Percentiles rank a stretch among this genome's conserved stretches.
phyloP scores from a whole-genome alignment of 2,329 filamentous ascomycete species.

The Lecanoromycetidae sp. region DNA sequence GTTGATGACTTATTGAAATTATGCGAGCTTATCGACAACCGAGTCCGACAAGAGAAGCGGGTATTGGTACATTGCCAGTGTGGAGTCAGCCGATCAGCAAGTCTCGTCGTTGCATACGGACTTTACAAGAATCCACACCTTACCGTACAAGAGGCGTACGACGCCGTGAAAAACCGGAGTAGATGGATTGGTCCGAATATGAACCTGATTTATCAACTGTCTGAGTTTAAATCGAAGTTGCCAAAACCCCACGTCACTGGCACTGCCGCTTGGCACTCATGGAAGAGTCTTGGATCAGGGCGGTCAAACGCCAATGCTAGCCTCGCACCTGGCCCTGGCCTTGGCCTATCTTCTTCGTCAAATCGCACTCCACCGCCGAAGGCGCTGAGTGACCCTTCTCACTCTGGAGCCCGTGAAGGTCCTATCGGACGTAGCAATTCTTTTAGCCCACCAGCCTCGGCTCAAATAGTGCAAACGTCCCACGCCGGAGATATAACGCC shows the following conservation, averaged over 20 bases:
- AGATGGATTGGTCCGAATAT: constrained; percentile 58
- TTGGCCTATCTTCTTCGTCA: constrained; percentile 15
- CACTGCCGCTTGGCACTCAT: constrained; percentile 14
- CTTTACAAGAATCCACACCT: constrained; percentile 50
- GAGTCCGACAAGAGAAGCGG: constrained; percentile 45
- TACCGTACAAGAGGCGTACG: constrained; percentile 54
- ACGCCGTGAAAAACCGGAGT: constrained; percentile 50
- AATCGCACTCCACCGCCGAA: constrained; percentile 13
- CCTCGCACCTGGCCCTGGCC: constrained; percentile 26
- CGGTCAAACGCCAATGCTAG: constrained; percentile 21
- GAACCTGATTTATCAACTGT: constrained; percentile 57
- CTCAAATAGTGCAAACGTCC: constrained; percentile 9
- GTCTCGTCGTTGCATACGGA: constrained; percentile 53
- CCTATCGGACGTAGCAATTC: constrained; percentile 12
- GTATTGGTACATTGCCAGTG: constrained; percentile 54
- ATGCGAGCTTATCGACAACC: constrained; percentile 50
- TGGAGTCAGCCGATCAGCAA: constrained; percentile 54
- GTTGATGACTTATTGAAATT: constrained; percentile 48
- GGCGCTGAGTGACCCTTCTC: constrained; percentile 8
- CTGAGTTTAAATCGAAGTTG: constrained; percentile 43
- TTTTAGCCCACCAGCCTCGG: constrained; percentile 13
- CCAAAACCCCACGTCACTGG: constrained; percentile 7
- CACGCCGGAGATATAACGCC: constrained; percentile 12
- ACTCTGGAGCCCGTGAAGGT: constrained; percentile 4
- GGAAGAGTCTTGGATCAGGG: constrained; percentile 8